phyloP scores from a whole-genome alignment of 371 early-diverging fungal genomes.

The Rhizopus stolonifer region DNA sequence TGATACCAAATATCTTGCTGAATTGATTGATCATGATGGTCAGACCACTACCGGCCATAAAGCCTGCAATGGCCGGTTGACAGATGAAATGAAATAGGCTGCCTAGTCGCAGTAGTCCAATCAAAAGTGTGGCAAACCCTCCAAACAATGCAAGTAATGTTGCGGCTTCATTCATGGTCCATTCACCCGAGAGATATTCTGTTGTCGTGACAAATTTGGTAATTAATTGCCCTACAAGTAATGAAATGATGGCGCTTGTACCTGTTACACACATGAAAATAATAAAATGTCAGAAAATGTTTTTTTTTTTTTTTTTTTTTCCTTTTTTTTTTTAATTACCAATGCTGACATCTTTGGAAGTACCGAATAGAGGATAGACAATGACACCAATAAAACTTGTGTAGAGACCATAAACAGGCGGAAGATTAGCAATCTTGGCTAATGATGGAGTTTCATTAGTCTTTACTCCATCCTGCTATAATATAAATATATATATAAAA shows the following conservation, averaged over 20 bases:
- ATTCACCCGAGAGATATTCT: constrained; percentile 35
- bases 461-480: neutral
- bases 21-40: constrained; percentile 81
- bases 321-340: constrained; percentile 42
- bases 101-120: constrained; percentile 80
- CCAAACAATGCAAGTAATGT: constrained; percentile 61
- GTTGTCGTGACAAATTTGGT: constrained; percentile 42
- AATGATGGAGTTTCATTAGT: constrained; percentile 6
- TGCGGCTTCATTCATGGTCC: constrained; percentile 38
- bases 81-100: constrained; percentile 84
- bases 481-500: neutral
- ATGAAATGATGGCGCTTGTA: constrained; percentile 83
- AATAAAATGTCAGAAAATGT: neutral
- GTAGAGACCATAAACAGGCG: constrained; percentile 86
- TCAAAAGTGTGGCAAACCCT: constrained; percentile 59
- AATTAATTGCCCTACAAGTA: constrained; percentile 67
- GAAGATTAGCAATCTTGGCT: constrained; percentile 81
- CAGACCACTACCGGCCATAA: constrained; percentile 74
- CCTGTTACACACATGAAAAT: constrained; percentile 18
- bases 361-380: constrained; percentile 78
- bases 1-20: constrained; percentile 72
- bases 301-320: neutral
- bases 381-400: constrained; percentile 78
- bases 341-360: constrained; percentile 84
- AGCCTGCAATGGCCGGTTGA: constrained; percentile 70